phyloP scores from a whole-genome alignment of 2,329 filamentous ascomycete genomes.

The Cucurbitaria berberidis region DNA sequence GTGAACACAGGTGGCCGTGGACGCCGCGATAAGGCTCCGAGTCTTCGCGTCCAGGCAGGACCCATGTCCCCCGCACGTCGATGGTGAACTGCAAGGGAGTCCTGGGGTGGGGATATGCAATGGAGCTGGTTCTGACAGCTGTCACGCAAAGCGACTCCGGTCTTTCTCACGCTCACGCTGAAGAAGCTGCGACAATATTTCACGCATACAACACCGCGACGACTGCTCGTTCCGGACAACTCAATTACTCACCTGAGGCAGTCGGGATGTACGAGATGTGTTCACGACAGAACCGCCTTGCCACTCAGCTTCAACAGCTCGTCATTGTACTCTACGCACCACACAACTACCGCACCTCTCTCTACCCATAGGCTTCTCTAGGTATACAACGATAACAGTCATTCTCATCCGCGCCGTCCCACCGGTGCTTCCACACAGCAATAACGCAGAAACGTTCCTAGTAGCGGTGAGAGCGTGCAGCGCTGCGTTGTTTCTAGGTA shows the following conservation, averaged over 20 bases:
- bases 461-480: background rate
- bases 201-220: constrained; percentile 1
- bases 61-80: no score
- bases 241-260: background rate
- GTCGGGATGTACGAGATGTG: background rate
- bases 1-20: no score
- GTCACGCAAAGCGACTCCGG: background rate
- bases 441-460: background rate
- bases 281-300: background rate
- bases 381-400: background rate
- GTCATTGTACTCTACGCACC: no score
- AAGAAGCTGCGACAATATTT: background rate
- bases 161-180: background rate
- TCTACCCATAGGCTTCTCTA: no score
- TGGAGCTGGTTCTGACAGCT: constrained; percentile 3
- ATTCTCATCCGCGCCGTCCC: background rate
- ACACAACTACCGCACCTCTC: no score
- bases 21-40: background rate
- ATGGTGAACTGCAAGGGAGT: no score
- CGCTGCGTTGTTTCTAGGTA: background rate
- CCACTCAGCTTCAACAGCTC: background rate
- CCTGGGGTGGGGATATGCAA: no score
- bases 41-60: background rate
- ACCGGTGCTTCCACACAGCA: background rate
- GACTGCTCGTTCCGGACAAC: background rate